Evolutionary conservation across 805 yeast species (phyloP), one percentile per base, ranked within the genome.

Genomic region (Teunomyces funiuensis): DNA sequence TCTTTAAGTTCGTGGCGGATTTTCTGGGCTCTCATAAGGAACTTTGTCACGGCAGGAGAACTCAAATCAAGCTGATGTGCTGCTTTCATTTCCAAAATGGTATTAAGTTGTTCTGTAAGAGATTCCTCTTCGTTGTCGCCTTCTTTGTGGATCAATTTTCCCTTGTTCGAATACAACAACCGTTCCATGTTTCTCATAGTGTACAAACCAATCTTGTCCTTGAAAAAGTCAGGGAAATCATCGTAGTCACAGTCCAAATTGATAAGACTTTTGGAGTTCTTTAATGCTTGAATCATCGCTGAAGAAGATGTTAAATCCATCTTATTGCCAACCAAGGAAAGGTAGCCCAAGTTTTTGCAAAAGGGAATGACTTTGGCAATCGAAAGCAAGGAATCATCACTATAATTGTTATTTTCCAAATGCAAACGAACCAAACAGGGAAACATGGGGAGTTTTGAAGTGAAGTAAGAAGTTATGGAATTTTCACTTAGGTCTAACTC

Each of bases 101-200:
- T 52, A 46, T 60, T 63, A 37, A 58, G 46, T 28, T 52, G 52
- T 26, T 56, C 59, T 0, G 63, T 48, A 8, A 58, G 50, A 4
- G 82, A 66, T 14, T 66, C 59, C 40, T 75, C 76, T 28, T 31
- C 31, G 8, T 16, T 37, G 7, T 37, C 27, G 18, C 42, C 45
- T 10, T 39, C 46, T 7, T 45, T 44, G 2, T 36, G 17, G 8
- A 33, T 43, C 5, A 15, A 33, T 7, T 28, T 33, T 8, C 9
- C 16, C 23, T 28, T 20, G 9, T 15, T 23, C 13, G 56, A 59
- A 42, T 73, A 71, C 41, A 83, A 63, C 39, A 74, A 69, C 16
- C 65, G 51, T 59, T 84, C 88, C 83, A 89, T 83, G 60, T 90
- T 90, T 52, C 84, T 77, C 83, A 90, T 82, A 36, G 93, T 77